These are phyloP conservation scores for Ophiostoma australiae DNA, from an alignment of 2,329 filamentous ascomycete species.

Conservation along the genomic window DNA sequence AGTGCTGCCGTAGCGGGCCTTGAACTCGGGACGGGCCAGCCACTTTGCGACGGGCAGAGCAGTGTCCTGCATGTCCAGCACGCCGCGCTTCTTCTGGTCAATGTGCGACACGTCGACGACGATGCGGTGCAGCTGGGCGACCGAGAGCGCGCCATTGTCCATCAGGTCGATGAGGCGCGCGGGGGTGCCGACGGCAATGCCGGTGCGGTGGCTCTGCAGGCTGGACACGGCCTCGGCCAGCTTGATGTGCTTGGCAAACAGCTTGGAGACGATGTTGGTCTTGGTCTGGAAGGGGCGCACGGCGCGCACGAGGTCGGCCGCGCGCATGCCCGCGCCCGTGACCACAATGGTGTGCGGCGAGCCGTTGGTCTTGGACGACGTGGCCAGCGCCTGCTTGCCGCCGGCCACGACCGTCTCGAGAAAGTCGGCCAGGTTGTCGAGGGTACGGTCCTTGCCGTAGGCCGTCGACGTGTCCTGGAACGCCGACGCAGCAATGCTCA, in stretches of 20 bases:
- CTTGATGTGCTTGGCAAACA: conserved; percentile 99
- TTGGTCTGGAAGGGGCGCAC: conserved; percentile 76
- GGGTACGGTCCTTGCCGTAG: conserved; percentile 50
- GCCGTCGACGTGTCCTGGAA: conserved; percentile 76
- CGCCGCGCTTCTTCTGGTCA: conserved; percentile 87
- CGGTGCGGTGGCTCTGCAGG: conserved; percentile 64
- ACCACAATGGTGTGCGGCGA: conserved; percentile 83
- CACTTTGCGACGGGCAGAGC: conserved; percentile 74
- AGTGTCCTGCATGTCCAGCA: conserved; percentile 94
- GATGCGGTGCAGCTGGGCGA: conserved; percentile 68
- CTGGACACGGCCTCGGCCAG: conserved; percentile 77
- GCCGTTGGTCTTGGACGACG: conserved; percentile 62
- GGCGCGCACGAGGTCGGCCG: conserved; percentile 73
- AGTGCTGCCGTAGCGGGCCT: conserved; percentile 54
- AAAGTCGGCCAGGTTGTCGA: conserved; percentile 73
- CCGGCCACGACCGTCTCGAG: conserved; percentile 62
- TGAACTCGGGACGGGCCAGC: conserved; percentile 61
- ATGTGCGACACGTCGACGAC: conserved; percentile 89
- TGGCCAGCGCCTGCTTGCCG: conserved; percentile 12
- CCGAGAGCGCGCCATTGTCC: conserved; percentile 68
- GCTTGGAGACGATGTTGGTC: conserved; percentile 72
- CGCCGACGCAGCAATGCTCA: conserved; percentile 62
- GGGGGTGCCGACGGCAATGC: conserved; percentile 87
- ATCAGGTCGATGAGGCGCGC: conserved; percentile 75
- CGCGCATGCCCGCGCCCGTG: conserved; percentile 76